Evolutionary conservation across 176 grass and related monocot genomes (phyloP), one percentile per base, ranked within the genome.

Genomic region (Neostapfia colusana): DNA sequence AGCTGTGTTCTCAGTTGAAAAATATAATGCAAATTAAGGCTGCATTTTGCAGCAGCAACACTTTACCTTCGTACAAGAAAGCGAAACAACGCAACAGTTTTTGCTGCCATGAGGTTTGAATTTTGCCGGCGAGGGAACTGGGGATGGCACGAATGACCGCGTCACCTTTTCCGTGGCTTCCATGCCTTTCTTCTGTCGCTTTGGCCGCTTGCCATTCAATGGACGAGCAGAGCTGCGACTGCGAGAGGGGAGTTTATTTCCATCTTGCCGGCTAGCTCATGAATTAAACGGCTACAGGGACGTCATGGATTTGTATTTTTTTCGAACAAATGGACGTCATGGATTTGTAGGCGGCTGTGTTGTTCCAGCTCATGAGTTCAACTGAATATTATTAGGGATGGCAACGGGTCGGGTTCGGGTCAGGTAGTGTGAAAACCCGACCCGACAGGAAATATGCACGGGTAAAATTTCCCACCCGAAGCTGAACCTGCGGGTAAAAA

Each of bases 101-200:
- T 67, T 40, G 61, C 17, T 5, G 7, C 48, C 8, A 21, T 1
- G 48, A 16, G 7, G 43, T 65, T 38, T 73, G 25, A 66, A 12
- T 64, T 79, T 49, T 0, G 20, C 50, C 60, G 60, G 83, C 70
- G 42, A 28, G 41, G 74, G 76, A 85, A 51, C 16, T 45, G 43
- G 39, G 39, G 3, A 31, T 48, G 17, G 23, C 69, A 80, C 43
- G 63, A 74, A 41, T 50, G 65, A 34, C 45, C 12, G 21, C 68
- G 50, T 28, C 35, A 23, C 59, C 50, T 85, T 55, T 40, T 40
- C 24, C 53, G 31, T 46, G 26, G 7, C 41, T 49, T 85, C 40
- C 69, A 67, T 68, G 64, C 72, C 25, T 17, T 5, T 5, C 59
- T 41, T 42, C 69, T 12, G 14, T 57, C 40, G 37, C 20, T 53